phyloP scores from a whole-genome alignment of 306 rosid genomes.

The Casuarina equisetifolia region DNA sequence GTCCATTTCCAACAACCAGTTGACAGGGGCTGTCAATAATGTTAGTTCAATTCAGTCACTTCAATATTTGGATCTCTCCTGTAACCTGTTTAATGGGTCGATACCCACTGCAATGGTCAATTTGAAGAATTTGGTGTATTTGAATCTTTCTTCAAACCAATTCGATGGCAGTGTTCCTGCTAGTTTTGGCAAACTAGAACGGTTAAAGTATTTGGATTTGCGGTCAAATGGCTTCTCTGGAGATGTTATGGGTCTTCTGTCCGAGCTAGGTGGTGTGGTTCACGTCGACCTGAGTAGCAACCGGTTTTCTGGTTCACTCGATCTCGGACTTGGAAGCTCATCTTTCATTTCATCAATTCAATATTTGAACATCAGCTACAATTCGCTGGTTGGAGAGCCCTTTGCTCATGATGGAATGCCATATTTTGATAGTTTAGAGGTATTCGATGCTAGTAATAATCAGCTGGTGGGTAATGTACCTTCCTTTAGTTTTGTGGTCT shows the following conservation, averaged over 20 bases:
- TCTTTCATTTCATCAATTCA: conserved; percentile 56
- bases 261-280: conserved; percentile 58
- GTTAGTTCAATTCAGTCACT: conserved; percentile 48
- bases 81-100: conserved; percentile 53
- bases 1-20: conserved; percentile 60
- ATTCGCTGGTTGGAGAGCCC: conserved; percentile 63
- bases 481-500: conserved; percentile 64
- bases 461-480: conserved; percentile 63
- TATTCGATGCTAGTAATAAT: conserved; percentile 76
- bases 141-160: conserved; percentile 73
- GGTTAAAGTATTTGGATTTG: conserved; percentile 54
- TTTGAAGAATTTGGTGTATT: conserved; percentile 36
- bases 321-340: conserved; percentile 55
- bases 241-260: conserved; percentile 50
- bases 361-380: conserved; percentile 62
- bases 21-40: conserved; percentile 51
- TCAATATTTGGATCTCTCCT: conserved; percentile 61
- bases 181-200: conserved; percentile 51
- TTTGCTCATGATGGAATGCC: conserved; percentile 84
- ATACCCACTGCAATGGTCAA: conserved; percentile 41
- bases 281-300: conserved; percentile 72
- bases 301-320: conserved; percentile 63
- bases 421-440: conserved; percentile 74
- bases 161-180: conserved; percentile 51
- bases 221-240: conserved; percentile 59